Evolutionary conservation across 1,284 basidiomycete species (phyloP).

Genomic region (Vanrija sp.): DNA sequence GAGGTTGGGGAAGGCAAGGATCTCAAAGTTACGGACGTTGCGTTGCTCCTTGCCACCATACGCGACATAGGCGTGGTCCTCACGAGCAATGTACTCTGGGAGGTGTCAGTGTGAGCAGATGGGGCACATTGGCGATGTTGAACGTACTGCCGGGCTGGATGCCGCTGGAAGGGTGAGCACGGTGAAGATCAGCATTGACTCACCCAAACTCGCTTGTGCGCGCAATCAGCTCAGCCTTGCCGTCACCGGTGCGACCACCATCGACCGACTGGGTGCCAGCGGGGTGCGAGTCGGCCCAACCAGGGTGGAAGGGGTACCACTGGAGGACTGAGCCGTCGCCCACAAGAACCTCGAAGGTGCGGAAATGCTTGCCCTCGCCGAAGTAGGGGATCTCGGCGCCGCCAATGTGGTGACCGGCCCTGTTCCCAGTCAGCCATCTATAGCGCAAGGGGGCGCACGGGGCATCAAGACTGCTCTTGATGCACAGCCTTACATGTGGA

Average conservation of each 20-base stretch:
- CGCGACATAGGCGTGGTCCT: slow-evolving; percentile 45
- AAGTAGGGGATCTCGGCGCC: slow-evolving; percentile 40
- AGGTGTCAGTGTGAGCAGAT: neutral
- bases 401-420: slow-evolving; percentile 37
- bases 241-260: slow-evolving; percentile 42
- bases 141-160: slow-evolving; percentile 43
- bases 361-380: slow-evolving; percentile 26
- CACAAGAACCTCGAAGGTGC: slow-evolving; percentile 45
- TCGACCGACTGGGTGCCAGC: slow-evolving; percentile 43
- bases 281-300: slow-evolving; percentile 27
- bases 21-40: slow-evolving; percentile 44
- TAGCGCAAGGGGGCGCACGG: too few relatives aligned
- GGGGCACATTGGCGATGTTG: neutral
- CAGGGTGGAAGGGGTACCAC: slow-evolving; percentile 42
- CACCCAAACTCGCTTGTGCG: slow-evolving; percentile 39
- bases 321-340: slow-evolving; percentile 37
- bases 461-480: too few relatives aligned
- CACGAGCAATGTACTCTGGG: slow-evolving; percentile 38
- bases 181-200: slow-evolving; percentile 1
- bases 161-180: slow-evolving; percentile 18
- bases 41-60: slow-evolving; percentile 42
- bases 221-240: slow-evolving; percentile 35
- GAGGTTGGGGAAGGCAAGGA: slow-evolving; percentile 32
- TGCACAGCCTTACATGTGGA: neutral
- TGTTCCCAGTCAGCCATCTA: slow-evolving; percentile 2